A percentile compares a stretch with the other conserved stretches of the same genome.
phyloP scores from a whole-genome alignment of 1,284 basidiomycete species.

The Leccinum angustisporum region DNA sequence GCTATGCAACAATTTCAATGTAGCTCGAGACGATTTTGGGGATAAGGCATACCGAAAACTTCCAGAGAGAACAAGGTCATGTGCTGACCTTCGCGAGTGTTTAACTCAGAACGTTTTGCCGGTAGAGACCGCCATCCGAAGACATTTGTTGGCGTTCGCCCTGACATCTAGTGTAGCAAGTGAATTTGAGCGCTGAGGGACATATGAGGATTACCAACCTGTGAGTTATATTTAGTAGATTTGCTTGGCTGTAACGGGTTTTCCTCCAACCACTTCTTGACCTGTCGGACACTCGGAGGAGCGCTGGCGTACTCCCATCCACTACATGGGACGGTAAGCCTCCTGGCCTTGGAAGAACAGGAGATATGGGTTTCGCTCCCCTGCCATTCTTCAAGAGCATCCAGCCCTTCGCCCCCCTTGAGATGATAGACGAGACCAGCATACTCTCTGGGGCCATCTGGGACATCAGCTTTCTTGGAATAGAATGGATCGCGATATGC shows the following conservation, averaged over 20 bases:
- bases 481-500: slow-evolving; percentile 81
- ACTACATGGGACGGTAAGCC: slow-evolving; percentile 7
- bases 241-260: slow-evolving; percentile 21
- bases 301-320: slow-evolving; percentile 80
- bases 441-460: slow-evolving; percentile 71
- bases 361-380: slow-evolving; percentile 12
- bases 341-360: slow-evolving; percentile 1
- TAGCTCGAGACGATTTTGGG: neutral
- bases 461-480: slow-evolving; percentile 71
- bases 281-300: slow-evolving; percentile 59
- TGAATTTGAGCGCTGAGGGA: neutral
- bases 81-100: slow-evolving; percentile 62
- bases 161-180: slow-evolving; percentile 59
- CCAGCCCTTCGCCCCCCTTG: slow-evolving; percentile 57
- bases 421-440: slow-evolving; percentile 78
- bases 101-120: slow-evolving; percentile 38
- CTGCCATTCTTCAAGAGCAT: slow-evolving; percentile 54
- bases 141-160: slow-evolving; percentile 72
- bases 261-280: slow-evolving; percentile 51
- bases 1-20: slow-evolving; percentile 39
- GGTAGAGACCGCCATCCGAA: slow-evolving; percentile 68
- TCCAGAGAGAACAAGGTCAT: slow-evolving; percentile 87
- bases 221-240: slow-evolving; percentile 42
- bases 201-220: slow-evolving; percentile 40
- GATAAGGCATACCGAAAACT: slow-evolving; percentile 64